These are phyloP conservation scores for Mentha longifolia DNA, from an alignment of 257 asterid genomes.

Conservation along the genomic window DNA sequence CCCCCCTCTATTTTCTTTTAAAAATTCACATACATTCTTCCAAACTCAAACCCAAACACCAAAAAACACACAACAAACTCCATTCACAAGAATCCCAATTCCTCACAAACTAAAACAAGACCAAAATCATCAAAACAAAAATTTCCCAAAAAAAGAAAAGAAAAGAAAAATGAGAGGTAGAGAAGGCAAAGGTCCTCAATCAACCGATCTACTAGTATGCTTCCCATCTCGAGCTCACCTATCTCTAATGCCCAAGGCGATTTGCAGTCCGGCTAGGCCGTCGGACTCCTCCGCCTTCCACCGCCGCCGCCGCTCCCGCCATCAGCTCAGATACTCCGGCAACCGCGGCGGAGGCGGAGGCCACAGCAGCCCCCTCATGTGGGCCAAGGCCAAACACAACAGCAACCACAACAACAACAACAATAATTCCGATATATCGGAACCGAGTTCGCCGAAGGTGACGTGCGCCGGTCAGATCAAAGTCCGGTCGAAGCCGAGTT, in stretches of 20 bases:
- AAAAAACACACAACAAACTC: background rate
- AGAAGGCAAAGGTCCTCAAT: conserved; percentile 74
- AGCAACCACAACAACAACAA: background rate
- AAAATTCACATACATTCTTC: conserved; percentile 24
- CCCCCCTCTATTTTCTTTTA: conserved; percentile 36
- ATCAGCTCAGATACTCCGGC: conserved; percentile 37
- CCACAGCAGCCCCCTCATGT: conserved; percentile 54
- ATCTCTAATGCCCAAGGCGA: conserved; percentile 77
- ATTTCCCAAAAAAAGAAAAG: background rate
- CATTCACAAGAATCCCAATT: background rate
- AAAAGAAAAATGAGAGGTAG: conserved; percentile 54
- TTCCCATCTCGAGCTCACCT: conserved; percentile 85
- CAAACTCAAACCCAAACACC: conserved; percentile 22
- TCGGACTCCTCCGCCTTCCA: conserved; percentile 38
- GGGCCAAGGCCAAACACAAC: conserved; percentile 52
- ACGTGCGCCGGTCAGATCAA: conserved; percentile 93
- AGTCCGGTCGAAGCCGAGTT: conserved; percentile 51
- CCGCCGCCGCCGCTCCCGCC: conserved; percentile 31
- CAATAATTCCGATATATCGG: conserved; percentile 50
- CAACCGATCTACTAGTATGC: conserved; percentile 81
- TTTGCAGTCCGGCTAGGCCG: conserved; percentile 80
- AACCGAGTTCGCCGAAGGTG: conserved; percentile 86
- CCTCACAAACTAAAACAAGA: background rate
- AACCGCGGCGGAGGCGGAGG: conserved; percentile 43
- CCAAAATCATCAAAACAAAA: background rate